Evolutionary conservation across 495 filamentous ascomycete species (phyloP), one percentile per base, ranked within the genome.

Genomic region (Eremomyces bilateralis): DNA sequence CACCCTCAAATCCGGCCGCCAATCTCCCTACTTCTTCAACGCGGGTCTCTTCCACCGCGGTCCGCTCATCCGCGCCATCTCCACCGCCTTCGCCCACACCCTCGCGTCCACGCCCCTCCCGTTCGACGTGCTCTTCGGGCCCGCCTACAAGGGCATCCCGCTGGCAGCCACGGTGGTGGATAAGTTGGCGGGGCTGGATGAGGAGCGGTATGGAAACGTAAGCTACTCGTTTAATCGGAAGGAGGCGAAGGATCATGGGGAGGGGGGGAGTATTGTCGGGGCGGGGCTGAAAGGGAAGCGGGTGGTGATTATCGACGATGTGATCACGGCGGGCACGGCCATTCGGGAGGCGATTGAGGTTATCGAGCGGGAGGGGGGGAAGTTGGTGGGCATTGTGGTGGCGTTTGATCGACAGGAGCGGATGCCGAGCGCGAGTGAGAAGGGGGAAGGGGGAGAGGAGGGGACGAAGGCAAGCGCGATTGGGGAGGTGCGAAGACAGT

Each of bases 1-100:
- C 63, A 73, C 70, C 36, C 65, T 97, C 42, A 97, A 97, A 57
- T 93, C 84, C 36, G 75, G 76, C 44, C 82, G 88, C 42, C 66
- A 72, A 47, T 92, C 82, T 4, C 84, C 88, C n/a, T 94, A 95
- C 69, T 94, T 97, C 67, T 91, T 95, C 73, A 90, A 88, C 56
- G 80, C 83, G 13, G 81, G 80, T 21, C 67, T 75, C 44, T 82
- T 94, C 60, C 75, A 83, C 60, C 69, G 67, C 16, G 76, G 71
- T 18, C 58, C 69, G 39, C 67, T 91, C 15, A 67, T 88, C 38
- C 62, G 64, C 37, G 68, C 79, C 39, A 70, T 88, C 40, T 64
- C 72, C 36, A 60, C 66, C 29, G 81, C 85, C 29, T 95, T 82
- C 52, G 84, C 85, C 4, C 63, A 71, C 30, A 67, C 80, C 32